These are phyloP conservation scores for Beauveria sp. DNA, from an alignment of 2,329 filamentous ascomycete species.

Conservation along the genomic window DNA sequence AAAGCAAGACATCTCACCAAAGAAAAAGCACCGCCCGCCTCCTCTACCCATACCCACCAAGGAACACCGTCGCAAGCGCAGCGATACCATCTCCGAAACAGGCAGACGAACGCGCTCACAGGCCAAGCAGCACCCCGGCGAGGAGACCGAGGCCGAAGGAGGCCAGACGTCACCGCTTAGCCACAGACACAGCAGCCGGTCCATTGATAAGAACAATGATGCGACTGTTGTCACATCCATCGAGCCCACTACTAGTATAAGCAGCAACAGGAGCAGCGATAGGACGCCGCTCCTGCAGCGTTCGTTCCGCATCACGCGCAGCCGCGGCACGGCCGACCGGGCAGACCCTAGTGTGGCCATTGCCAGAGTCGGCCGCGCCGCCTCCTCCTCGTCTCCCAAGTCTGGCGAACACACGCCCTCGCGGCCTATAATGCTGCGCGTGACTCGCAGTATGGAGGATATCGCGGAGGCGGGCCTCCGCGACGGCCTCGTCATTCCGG, in stretches of 20 bases:
- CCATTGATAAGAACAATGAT: conserved; percentile 1
- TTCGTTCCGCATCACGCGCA: conserved; percentile 19
- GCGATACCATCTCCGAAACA: conserved; percentile 5
- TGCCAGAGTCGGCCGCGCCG: conserved; percentile 13
- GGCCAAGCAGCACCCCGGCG: conserved; percentile 12
- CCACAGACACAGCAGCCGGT: conserved; percentile 1
- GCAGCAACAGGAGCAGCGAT: not conserved
- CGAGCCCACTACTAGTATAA: not conserved
- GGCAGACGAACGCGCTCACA: conserved; percentile 8
- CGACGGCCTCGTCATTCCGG: conserved; percentile 19
- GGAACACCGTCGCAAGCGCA: conserved; percentile 5
- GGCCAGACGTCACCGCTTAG: not conserved
- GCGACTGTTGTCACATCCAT: not conserved
- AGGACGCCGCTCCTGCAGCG: conserved; percentile 8
- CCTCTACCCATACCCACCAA: not conserved
- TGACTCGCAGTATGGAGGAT: conserved; percentile 20
- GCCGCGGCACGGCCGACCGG: conserved; percentile 19
- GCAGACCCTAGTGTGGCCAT: conserved; percentile 21
- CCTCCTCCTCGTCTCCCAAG: not conserved
- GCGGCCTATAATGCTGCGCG: conserved; percentile 16
- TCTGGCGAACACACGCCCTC: conserved; percentile 4
- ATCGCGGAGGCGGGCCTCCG: conserved; percentile 2
- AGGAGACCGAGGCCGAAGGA: conserved; percentile 25
- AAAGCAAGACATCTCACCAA: conserved; percentile 15
- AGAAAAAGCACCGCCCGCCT: not conserved